phyloP scores from a whole-genome alignment of 495 filamentous ascomycete genomes.

The Terfezia boudieri region DNA sequence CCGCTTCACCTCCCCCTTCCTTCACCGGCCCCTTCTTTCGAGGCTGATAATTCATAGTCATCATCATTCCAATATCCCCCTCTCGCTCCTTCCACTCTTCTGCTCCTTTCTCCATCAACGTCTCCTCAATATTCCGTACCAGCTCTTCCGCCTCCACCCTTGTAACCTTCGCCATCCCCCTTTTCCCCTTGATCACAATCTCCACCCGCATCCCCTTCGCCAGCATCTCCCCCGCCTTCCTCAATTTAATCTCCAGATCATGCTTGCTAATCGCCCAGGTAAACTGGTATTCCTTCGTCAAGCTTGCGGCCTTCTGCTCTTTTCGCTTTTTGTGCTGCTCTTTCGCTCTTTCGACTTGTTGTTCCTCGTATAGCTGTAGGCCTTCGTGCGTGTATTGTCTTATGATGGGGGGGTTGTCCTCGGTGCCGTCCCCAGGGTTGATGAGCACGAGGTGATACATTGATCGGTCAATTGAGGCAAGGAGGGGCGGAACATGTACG shows the following conservation, averaged over 20 bases:
- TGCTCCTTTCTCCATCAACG: too few relatives aligned
- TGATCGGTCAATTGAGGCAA: conserved; percentile 23
- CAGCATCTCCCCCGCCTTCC: conserved; percentile 30
- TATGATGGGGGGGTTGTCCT: too few relatives aligned
- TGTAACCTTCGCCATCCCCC: conserved; percentile 83
- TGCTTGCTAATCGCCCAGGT: conserved; percentile 44
- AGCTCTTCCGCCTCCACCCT: conserved; percentile 47
- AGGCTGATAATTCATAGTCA: too few relatives aligned
- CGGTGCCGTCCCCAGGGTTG: conserved; percentile 12
- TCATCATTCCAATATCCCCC: too few relatives aligned
- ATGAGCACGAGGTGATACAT: conserved; percentile 27
- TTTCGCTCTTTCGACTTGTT: too few relatives aligned
- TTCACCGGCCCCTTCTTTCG: too few relatives aligned
- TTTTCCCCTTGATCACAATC: conserved; percentile 36
- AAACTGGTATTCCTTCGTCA: conserved; percentile 37
- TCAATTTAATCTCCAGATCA: conserved; percentile 34
- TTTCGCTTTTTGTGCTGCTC: too few relatives aligned
- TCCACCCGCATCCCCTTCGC: conserved; percentile 35
- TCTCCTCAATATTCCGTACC: too few relatives aligned
- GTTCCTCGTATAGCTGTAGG: too few relatives aligned
- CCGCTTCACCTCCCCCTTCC: too few relatives aligned
- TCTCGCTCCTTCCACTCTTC: too few relatives aligned
- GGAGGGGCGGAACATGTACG: conserved; percentile 19
- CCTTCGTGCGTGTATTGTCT: too few relatives aligned
- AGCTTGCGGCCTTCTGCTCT: neutral